Evolutionary conservation across 441 rosid species (phyloP), one percentile per base, ranked within the genome.

Genomic region (Raphanus hybrid): DNA sequence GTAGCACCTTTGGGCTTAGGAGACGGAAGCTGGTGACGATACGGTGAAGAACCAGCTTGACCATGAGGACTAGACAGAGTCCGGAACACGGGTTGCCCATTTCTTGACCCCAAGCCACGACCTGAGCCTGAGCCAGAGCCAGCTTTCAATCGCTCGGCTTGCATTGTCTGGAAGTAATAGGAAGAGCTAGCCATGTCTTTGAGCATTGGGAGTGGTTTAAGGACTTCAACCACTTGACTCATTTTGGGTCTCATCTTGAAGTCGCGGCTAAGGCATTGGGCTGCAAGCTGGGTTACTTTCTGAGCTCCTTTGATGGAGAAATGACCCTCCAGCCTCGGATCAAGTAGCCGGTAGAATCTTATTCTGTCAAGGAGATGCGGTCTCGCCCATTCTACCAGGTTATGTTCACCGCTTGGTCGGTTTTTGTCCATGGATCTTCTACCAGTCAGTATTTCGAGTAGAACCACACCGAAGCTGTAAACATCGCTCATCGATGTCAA

Each of bases 61-160:
- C 93, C 93, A 74, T 94, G 88, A 60, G 94, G 90, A 52, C 89
- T 90, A 5, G 97, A 94, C 80, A 89, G 87, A 68, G 93, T 92
- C 67, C 95, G 82, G 8, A 75, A 71, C 77, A 90, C 81, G 0
- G 78, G 84, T 69, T 81, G 94, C 23, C 94, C 92, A n/a, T 87
- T 92, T 84, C 91, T 89, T 2, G 92, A 79, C 55, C 86, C 77
- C 3, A 84, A 62, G 26, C 91, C 93, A 62, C 84, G 88, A 5
- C 82, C 89, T 1, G 85, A 80, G 75, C 91, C 89, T 0, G 85
- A 80, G 75, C 91, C 87, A 0, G 97, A 93, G 74, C 91, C 93
- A 2, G 70, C 37, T 73, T 86, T 83, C 61, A 73, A 16, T 3
- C 86, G 85, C 23, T 86, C 87, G n/a, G 85, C 83, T 82, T 87